These are phyloP conservation scores for Thermomyces lanuginosus DNA, from an alignment of 2,329 filamentous ascomycete species.

Conservation along the genomic window DNA sequence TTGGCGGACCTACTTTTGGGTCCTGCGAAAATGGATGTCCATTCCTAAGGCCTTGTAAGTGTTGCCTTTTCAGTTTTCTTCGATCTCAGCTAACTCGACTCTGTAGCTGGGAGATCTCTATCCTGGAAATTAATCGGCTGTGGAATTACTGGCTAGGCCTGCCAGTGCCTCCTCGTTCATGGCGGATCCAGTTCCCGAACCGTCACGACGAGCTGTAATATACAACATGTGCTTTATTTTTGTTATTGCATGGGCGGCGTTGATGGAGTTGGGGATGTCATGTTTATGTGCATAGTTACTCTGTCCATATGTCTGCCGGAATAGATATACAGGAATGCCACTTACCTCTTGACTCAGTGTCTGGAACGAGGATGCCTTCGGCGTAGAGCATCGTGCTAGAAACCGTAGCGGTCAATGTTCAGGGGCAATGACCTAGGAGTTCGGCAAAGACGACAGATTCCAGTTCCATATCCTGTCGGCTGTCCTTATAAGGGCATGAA, in stretches of 20 bases:
- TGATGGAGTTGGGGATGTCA: constrained; percentile 3
- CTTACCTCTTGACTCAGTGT: no score
- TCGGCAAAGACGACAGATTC: no score
- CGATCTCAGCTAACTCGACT: constrained; percentile 1
- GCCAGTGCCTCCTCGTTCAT: constrained; percentile 39
- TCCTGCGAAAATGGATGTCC: constrained; percentile 53
- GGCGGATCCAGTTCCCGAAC: constrained; percentile 35
- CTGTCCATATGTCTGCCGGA: no score
- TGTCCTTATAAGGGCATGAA: no score
- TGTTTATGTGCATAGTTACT: constrained; percentile 6
- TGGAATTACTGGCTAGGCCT: constrained; percentile 50
- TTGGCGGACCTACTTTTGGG: constrained; percentile 44
- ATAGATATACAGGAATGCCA: no score
- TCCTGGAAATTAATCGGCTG: constrained; percentile 38
- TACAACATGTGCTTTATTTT: background rate
- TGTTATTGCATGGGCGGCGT: constrained; percentile 4
- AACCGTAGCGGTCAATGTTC: no score
- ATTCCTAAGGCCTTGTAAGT: constrained; percentile 58
- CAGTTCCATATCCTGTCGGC: no score
- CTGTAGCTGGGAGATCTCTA: constrained; percentile 34
- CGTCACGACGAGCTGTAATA: constrained; percentile 8
- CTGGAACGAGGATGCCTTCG: no score
- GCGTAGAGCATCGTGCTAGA: no score
- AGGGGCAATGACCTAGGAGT: no score
- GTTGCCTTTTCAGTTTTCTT: constrained; percentile 1